Conservation (phyloP, 2,329 filamentous ascomycete genomes). For the Trichoderma gracile region DNA sequence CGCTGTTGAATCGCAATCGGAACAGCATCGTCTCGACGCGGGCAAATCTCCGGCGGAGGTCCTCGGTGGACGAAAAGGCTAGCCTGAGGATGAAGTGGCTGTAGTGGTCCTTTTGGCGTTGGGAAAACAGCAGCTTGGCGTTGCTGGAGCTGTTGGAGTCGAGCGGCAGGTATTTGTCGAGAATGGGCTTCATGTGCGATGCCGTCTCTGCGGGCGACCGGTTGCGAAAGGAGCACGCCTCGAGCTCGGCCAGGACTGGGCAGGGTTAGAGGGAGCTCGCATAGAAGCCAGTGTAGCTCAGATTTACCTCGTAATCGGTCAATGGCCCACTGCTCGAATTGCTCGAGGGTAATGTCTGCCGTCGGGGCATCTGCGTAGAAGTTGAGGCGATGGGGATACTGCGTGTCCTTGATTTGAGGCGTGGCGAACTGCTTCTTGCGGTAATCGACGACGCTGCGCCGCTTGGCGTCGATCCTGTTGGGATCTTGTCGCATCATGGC, state of each 20-base stretch:
- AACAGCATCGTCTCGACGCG: conserved; percentile 90
- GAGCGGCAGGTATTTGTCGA: conserved; percentile 84
- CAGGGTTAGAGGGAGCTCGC: conserved; percentile 1
- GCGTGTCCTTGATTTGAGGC: conserved; percentile 71
- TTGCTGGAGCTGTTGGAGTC: conserved; percentile 69
- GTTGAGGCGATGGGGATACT: conserved; percentile 85
- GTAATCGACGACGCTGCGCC: conserved; percentile 73
- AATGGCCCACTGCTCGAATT: conserved; percentile 99
- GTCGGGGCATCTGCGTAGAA: conserved; percentile 89
- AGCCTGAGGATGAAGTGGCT: conserved; percentile 95
- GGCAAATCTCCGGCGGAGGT: conserved; percentile 81
- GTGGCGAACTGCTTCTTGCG: conserved; percentile 86
- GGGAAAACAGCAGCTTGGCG: conserved; percentile 60
- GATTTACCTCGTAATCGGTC: conserved; percentile 73
- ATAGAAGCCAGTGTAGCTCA: no score
- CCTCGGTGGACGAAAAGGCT: conserved; percentile 88
- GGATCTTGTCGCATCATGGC: conserved; percentile 54
- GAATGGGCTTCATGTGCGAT: conserved; percentile 78
- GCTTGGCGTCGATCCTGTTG: conserved; percentile 65
- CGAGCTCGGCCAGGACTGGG: conserved; percentile 79
- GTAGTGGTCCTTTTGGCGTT: conserved; percentile 95
- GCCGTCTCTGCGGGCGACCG: conserved; percentile 79
- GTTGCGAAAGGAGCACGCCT: conserved; percentile 95
- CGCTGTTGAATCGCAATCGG: conserved; percentile 74
- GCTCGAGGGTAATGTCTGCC: conserved; percentile 90